phyloP scores from a whole-genome alignment of 176 grass and related monocot genomes.

The Avena eriantha region DNA sequence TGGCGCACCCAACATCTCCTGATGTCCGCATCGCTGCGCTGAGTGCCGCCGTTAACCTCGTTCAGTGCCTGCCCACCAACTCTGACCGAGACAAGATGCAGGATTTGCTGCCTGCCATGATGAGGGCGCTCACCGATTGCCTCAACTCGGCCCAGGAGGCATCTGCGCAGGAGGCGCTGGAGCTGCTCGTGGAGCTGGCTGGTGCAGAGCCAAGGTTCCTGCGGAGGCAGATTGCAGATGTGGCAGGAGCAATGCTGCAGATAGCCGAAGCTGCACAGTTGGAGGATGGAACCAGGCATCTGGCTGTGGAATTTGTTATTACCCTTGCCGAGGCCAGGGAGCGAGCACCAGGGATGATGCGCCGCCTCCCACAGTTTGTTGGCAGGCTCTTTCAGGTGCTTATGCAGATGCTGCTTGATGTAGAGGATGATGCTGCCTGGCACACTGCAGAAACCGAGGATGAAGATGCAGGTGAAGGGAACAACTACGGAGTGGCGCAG shows the following conservation, averaged over 20 bases:
- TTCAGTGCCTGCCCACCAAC: conserved; percentile 81
- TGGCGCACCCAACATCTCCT: conserved; percentile 72
- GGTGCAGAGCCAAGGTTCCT: conserved; percentile 90
- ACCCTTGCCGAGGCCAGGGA: conserved; percentile 93
- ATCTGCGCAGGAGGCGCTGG: conserved; percentile 87
- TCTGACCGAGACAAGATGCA: conserved; percentile 78
- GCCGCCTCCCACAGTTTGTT: conserved; percentile 87
- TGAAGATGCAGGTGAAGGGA: conserved; percentile 85
- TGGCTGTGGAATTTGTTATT: conserved; percentile 90
- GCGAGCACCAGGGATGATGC: conserved; percentile 96
- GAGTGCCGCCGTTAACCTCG: conserved; percentile 78
- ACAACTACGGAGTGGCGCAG: conserved; percentile 93
- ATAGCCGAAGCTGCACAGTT: conserved; percentile 71
- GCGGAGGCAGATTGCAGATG: conserved; percentile 78
- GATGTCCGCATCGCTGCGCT: conserved; percentile 90
- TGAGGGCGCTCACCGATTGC: conserved; percentile 86
- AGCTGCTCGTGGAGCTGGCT: conserved; percentile 92
- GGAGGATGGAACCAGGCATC: conserved; percentile 89
- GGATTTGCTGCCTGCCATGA: conserved; percentile 89
- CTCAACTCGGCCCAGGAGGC: conserved; percentile 89
- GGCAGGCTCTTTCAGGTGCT: conserved; percentile 93
- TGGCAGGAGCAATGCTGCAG: conserved; percentile 94
- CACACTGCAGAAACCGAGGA: conserved; percentile 84
- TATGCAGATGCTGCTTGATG: conserved; percentile 97
- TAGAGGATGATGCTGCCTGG: conserved; percentile 93